A percentile compares a stretch with the other conserved stretches of the same genome.
phyloP scores from a whole-genome alignment of 176 grass and related monocot genomes.

The Musa acuminata region DNA sequence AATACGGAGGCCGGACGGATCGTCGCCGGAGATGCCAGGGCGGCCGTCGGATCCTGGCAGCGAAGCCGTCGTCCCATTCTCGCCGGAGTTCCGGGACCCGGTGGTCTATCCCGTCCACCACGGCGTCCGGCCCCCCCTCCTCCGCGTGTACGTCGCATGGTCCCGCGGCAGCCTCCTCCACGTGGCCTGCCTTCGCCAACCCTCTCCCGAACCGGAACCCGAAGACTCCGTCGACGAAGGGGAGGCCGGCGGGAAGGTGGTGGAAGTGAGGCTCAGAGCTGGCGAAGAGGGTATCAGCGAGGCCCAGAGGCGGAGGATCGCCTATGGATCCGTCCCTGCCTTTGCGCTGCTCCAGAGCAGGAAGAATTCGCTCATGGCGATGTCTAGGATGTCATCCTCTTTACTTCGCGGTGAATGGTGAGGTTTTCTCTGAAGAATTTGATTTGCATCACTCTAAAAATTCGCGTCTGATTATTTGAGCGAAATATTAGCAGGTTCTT shows the following conservation, averaged over 20 bases:
- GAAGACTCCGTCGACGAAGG: slow-evolving; percentile 12
- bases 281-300: slow-evolving; percentile 50
- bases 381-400: slow-evolving; percentile 40
- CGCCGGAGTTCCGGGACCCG: slow-evolving; percentile 32
- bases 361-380: slow-evolving; percentile 60
- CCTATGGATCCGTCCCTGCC: slow-evolving; percentile 64
- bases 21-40: slow-evolving; percentile 51
- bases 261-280: slow-evolving; percentile 57
- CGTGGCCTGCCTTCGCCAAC: slow-evolving; percentile 51
- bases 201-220: slow-evolving; percentile 16
- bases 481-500: not conserved
- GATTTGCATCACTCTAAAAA: not conserved
- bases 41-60: slow-evolving; percentile 38
- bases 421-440: not conserved
- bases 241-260: slow-evolving; percentile 51
- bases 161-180: slow-evolving; percentile 79
- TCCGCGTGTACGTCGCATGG: slow-evolving; percentile 74
- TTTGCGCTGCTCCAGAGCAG: slow-evolving; percentile 68
- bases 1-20: not conserved
- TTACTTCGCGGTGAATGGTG: slow-evolving; percentile 67
- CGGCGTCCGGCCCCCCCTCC: slow-evolving; percentile 50
- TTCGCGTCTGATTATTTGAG: not conserved
- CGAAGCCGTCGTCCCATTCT: slow-evolving; percentile 52
- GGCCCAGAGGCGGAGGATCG: slow-evolving; percentile 63
- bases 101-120: slow-evolving; percentile 49